These are phyloP conservation scores for Aspergillus quadricinctus DNA, from an alignment of 2,329 filamentous ascomycete species.

Conservation along the genomic window DNA sequence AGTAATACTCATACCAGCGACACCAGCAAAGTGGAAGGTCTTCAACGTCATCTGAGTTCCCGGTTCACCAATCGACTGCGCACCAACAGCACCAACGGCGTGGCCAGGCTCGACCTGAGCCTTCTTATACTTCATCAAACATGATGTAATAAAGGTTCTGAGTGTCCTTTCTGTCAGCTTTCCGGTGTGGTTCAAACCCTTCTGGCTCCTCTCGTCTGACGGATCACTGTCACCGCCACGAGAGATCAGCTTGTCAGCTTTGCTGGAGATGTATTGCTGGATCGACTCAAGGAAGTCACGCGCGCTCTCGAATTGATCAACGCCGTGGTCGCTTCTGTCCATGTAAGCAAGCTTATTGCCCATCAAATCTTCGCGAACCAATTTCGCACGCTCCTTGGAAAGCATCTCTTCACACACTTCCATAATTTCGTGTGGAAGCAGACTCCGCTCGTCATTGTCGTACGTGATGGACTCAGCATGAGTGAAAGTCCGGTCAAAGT, in stretches of 20 bases:
- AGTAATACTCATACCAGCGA: constrained; percentile 98
- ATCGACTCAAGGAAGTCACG: constrained; percentile 78
- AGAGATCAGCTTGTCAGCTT: constrained; percentile 55
- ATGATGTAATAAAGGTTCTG: constrained; percentile 71
- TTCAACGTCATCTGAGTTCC: constrained; percentile 99
- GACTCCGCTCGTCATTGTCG: constrained; percentile 67
- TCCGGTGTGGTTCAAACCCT: constrained; percentile 63
- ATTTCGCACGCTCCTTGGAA: constrained; percentile 61
- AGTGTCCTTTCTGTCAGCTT: constrained; percentile 78
- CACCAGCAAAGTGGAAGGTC: constrained; percentile 99
- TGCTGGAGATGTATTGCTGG: constrained; percentile 63
- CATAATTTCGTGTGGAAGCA: constrained; percentile 71
- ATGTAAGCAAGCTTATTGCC: constrained; percentile 63
- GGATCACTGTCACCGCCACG: constrained; percentile 29
- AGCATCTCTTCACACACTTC: constrained; percentile 65
- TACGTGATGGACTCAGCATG: constrained; percentile 74
- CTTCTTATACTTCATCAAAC: constrained; percentile 83
- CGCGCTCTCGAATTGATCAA: constrained; percentile 77
- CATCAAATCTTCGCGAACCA: constrained; percentile 59
- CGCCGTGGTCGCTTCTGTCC: constrained; percentile 61
- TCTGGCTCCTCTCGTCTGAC: constrained; percentile 26
- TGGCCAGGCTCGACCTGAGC: constrained; percentile 92
- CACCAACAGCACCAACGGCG: constrained; percentile 91
- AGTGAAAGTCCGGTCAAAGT: constrained; percentile 86
- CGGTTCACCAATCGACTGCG: constrained; percentile 96